These are phyloP conservation scores for Aspergillus carbonarius DNA, from an alignment of 2,329 filamentous ascomycete species.

Conservation along the genomic window DNA sequence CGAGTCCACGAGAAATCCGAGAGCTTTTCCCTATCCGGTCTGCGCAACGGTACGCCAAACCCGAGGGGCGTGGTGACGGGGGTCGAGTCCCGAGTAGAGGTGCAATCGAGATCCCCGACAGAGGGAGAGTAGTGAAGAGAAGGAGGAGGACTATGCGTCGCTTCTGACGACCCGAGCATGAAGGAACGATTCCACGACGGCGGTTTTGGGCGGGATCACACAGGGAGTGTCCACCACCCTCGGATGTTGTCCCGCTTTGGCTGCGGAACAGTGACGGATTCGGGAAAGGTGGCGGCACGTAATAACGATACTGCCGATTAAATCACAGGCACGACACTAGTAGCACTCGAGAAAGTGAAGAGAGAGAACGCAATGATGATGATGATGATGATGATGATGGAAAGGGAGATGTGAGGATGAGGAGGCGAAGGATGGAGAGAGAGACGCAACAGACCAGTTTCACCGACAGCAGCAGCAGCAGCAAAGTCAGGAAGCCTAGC, in stretches of 20 bases:
- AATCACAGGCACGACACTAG: slow-evolving; percentile 4
- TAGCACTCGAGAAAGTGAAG: background rate
- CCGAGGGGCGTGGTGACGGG: slow-evolving; percentile 51
- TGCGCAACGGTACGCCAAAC: slow-evolving; percentile 45
- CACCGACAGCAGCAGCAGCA: background rate
- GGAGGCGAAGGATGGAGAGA: background rate
- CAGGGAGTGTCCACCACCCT: slow-evolving; percentile 34
- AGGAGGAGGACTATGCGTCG: slow-evolving; percentile 39
- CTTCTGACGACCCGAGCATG: slow-evolving; percentile 56
- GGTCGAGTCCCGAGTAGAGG: slow-evolving; percentile 52
- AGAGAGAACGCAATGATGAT: background rate
- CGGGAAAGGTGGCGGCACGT: slow-evolving; percentile 30
- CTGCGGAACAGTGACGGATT: slow-evolving; percentile 32
- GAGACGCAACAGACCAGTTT: background rate
- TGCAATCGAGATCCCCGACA: slow-evolving; percentile 48
- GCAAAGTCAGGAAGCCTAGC: background rate
- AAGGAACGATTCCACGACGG: slow-evolving; percentile 35
- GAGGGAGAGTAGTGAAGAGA: slow-evolving; percentile 53
- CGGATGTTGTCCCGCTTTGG: slow-evolving; percentile 39
- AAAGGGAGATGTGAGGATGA: background rate
- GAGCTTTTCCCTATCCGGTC: slow-evolving; percentile 44
- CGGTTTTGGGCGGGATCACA: slow-evolving; percentile 34
- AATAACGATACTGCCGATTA: slow-evolving; percentile 14
- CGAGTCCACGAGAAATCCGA: slow-evolving; percentile 47
- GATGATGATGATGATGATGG: background rate